Base-by-base conservation (phyloP, 2,329 filamentous ascomycete genomes). In the Sporothrix euskadiensis region DNA sequence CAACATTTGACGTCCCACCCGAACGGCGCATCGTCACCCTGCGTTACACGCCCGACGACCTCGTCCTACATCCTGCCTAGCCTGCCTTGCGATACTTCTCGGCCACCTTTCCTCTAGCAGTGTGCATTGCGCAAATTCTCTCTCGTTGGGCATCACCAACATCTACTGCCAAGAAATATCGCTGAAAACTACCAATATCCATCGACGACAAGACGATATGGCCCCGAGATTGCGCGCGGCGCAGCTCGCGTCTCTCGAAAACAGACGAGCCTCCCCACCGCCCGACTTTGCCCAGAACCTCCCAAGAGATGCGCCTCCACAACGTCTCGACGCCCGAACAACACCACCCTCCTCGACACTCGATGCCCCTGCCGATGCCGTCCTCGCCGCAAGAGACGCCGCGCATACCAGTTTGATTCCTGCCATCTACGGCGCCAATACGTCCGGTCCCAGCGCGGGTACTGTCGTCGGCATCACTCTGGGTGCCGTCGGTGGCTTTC, bases 401-500 rank as follows among this genome's bases (percentile, higher is more conserved):
- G 73, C 65, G 44, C 44, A 73, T 32, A 78, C 79, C 2, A 74
- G 77, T 30, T 79, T 79, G 5, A 77, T 82, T 41, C 80, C 81
- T 1, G 76, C 78, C 54, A 73, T 74, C 41, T 82, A 82, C 76
- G 79, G 77, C 39, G 52, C 73, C n/a, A 76, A 79, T 26, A 22
- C 75, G 61, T 72, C 73, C 3, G 76, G 78, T 3, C 80, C 78
- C 0, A 74, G 75, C 59, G 75, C 80, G 0, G 83, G 83, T 65
- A 78, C 83, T 16, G 80, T 85, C 9, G 80, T 81, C 78, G 79
- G 80, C 79, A 80, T 86, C 75, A 78, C 77, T 7, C 78, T 82
- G 30, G 81, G 81, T 57, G 81, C 82, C 32, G 83, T 77, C 83
- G 89, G 19, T 87, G 81, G 79, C 14, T 82, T 82, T 66, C 73